Evolutionary conservation across 495 filamentous ascomycete species (phyloP), one percentile per base, ranked within the genome.

Genomic region (Tuber calosporum): DNA sequence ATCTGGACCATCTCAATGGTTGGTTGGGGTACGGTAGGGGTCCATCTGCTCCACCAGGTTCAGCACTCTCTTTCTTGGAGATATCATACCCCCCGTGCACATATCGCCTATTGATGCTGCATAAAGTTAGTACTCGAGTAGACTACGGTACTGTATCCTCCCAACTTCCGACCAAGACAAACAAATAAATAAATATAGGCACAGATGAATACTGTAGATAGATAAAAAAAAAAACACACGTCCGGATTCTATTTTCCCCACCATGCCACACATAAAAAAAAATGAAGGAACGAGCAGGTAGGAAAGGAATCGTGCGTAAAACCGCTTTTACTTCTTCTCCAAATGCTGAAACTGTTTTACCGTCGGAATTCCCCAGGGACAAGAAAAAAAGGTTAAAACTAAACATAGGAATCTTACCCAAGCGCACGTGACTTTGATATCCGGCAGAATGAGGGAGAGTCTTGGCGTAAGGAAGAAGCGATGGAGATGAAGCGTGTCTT

Each of bases 401-500:
- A 17, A 62, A 34, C 13, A 34, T 62, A 34, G 53, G 34, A 62
- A 62, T 34, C 11, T 30, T 62, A 34, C 13, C 26, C 1, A 62
- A 2, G 26, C 0, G 3, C 53, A 62, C 53, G 53, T 62, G 53
- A 62, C 26, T 11, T 30, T 34, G 11, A 34, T 34, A 62, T 34
- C 9, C 1, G n/a, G 48, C 7, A 11, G 11, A 4, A 11, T 15
- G n/a, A 34, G 26, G 26, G 26, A 62, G 53, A 34, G 53, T 62
- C 53, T 62, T 62, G 53, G 53, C 53, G 53, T 6, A 34, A 0
- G 53, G 53, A 62, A 34, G 53, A 5, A 19, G 30, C 30, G 53
- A 62, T 62, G 53, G 53, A 30, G 53, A 62, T 62, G 53, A 62
- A 62, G 26, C 53, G 53, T 62, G 53, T 62, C 53, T 34, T 62